Evolutionary conservation across 2,329 filamentous ascomycete genomes (phyloP), one percentile per base, ranked within the genome.

Genomic region (Chrysoporthe puriensis): DNA sequence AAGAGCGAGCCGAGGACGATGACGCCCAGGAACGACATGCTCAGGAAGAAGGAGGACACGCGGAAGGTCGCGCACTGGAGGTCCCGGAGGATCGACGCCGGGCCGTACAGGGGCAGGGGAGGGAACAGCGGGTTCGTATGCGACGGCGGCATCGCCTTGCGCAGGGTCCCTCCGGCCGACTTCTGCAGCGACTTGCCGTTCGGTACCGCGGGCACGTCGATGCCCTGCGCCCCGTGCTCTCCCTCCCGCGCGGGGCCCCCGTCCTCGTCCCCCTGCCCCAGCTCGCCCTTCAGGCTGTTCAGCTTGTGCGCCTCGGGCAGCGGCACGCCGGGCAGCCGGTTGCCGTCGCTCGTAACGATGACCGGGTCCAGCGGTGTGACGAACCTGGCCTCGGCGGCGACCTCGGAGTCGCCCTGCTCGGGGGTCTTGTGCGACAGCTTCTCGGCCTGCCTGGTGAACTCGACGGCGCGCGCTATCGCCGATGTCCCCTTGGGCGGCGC

Each of bases 51-150:
- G 0, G 93, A 93, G 0, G 89, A 85, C 1, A 86, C 71, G 11
- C 90, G 85, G 69, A 96, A 91, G 18, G 84, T 80, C 42, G 84
- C 77, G 74, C 88, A 92, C 71, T 94, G 90, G 0, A 93, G 43
- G 43, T 87, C 83, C 60, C 89, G 85, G n/a, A 90, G 67, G 0
- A 86, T 63, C 0, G 91, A 90, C 0, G 93, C 89, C 0, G 93
- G 90, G 0, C 92, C 92, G 73, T 97, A 97, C 0, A 93, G 81
- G 0, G 94, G 94, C 9, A 97, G 78, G 1, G 93, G 92, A 6
- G 94, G 94, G 72, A 97, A 97, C 5, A 97, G 81, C 3, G 92
- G 91, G 72, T 94, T 90, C 1, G 92, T 94, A 71, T 88, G 85
- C 8, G 89, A 89, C 1, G 89, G 88, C 0, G 91, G 89, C 79